These are phyloP conservation scores for Alnus glutinosa DNA, from an alignment of 306 rosid genomes.

Conservation along the genomic window DNA sequence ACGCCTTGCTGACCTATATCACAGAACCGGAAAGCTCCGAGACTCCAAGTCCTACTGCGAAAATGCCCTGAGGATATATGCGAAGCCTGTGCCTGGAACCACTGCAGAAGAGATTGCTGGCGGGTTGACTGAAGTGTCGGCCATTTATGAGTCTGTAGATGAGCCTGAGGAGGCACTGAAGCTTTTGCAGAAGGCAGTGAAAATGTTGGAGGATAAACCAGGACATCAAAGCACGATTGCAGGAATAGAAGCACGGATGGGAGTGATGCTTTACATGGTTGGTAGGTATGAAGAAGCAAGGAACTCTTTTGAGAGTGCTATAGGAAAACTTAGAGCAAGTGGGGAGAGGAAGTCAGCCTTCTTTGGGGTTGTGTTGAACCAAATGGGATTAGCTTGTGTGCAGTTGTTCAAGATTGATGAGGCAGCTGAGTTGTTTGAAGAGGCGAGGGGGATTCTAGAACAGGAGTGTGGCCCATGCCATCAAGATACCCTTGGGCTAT, in stretches of 20 bases:
- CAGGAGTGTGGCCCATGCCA: constrained; percentile 95
- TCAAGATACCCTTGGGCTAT: constrained; percentile 96
- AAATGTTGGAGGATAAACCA: constrained; percentile 90
- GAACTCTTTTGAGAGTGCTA: constrained; percentile 77
- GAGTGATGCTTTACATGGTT: constrained; percentile 89
- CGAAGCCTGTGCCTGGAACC: constrained; percentile 95
- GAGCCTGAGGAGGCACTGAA: constrained; percentile 96
- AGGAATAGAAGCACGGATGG: constrained; percentile 96
- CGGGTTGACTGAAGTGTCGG: constrained; percentile 91
- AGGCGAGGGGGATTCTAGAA: constrained; percentile 91
- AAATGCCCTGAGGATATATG: constrained; percentile 85
- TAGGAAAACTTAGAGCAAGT: constrained; percentile 78
- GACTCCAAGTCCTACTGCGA: constrained; percentile 96
- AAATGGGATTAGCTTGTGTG: constrained; percentile 98
- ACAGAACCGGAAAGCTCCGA: constrained; percentile 91
- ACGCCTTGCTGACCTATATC: constrained; percentile 93
- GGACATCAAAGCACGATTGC: constrained; percentile 98
- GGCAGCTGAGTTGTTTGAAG: constrained; percentile 95
- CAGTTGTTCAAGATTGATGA: constrained; percentile 97
- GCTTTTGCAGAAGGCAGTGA: constrained; percentile 81
- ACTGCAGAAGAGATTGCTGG: constrained; percentile 86
- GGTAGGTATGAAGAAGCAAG: constrained; percentile 88
- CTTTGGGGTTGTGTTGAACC: constrained; percentile 96
- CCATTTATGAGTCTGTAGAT: constrained; percentile 89
- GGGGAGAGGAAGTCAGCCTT: constrained; percentile 98